Evolutionary conservation across 352 stramenopile genomes (phyloP).

Genomic region (Phytophthora sansomeana): DNA sequence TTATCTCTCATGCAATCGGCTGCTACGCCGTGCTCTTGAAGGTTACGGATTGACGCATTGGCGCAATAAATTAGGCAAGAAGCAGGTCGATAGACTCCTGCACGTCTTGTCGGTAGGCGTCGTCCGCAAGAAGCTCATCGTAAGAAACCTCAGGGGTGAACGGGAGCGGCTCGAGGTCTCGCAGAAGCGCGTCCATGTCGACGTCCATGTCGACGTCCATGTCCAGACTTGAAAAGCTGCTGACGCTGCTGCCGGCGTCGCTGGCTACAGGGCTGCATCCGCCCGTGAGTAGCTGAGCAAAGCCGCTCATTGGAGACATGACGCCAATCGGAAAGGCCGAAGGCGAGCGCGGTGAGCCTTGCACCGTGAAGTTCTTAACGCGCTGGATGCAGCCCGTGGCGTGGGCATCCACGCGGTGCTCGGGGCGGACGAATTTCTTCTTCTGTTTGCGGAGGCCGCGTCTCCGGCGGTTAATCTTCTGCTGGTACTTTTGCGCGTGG

Average conservation of each 20-base stretch:
- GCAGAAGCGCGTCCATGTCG: conserved; percentile 38
- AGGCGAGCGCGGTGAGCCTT: conserved; percentile 57
- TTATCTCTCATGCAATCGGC: conserved; percentile 36
- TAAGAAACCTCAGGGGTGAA: conserved; percentile 53
- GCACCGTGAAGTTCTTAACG: conserved; percentile 49
- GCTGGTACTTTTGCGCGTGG: conserved; percentile 88
- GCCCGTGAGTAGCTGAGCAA: conserved; percentile 39
- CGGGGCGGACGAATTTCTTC: conserved; percentile 77
- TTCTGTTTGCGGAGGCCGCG: conserved; percentile 86
- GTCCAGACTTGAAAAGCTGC: conserved; percentile 23
- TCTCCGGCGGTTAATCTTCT: conserved; percentile 85
- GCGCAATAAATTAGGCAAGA: conserved; percentile 58
- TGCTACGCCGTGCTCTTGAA: conserved; percentile 22
- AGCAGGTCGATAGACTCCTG: conserved; percentile 60
- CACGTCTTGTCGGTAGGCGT: conserved; percentile 67
- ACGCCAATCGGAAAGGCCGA: conserved; percentile 29
- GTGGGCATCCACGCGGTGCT: conserved; percentile 78
- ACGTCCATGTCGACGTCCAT: conserved; percentile 44
- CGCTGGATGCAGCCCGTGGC: conserved; percentile 73
- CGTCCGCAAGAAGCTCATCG: conserved; percentile 48
- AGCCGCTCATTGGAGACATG: conserved; percentile 39
- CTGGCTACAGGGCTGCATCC: conserved; percentile 39
- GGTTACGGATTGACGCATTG: conserved; percentile 28
- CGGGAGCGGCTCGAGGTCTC: conserved; percentile 56
- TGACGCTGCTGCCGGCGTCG: conserved; percentile 34